Conservation (phyloP, 495 filamentous ascomycete species). For the Daldinia loculata region DNA sequence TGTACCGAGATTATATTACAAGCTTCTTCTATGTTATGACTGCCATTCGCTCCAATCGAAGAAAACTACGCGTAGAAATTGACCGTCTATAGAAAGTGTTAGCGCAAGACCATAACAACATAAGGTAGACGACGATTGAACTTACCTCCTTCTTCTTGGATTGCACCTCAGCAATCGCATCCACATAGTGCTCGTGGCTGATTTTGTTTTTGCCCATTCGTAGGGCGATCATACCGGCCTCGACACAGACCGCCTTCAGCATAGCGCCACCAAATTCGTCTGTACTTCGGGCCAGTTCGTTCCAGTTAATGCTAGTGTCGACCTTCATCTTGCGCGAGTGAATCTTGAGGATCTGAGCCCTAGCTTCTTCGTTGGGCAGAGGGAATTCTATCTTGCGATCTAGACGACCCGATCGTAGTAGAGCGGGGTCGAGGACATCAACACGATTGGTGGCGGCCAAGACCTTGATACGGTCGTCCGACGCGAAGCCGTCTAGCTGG, state of each 20-base stretch:
- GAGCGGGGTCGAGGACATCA: slow-evolving; percentile 94
- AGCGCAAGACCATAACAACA: slow-evolving; percentile 32
- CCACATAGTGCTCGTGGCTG: slow-evolving; percentile 97
- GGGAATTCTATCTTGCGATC: slow-evolving; percentile 99
- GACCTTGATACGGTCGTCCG: slow-evolving; percentile 99
- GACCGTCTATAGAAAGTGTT: slow-evolving; percentile 57
- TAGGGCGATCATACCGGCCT: slow-evolving; percentile 98
- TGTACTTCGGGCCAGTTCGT: slow-evolving; percentile 93
- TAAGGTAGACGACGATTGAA: slow-evolving; percentile 19
- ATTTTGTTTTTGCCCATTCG: slow-evolving; percentile 93
- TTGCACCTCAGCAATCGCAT: slow-evolving; percentile 97
- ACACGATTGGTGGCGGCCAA: slow-evolving; percentile 98
- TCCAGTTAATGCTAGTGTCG: slow-evolving; percentile 93
- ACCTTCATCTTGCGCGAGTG: slow-evolving; percentile 99
- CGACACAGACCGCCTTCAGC: slow-evolving; percentile 97
- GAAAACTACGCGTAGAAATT: slow-evolving; percentile 67
- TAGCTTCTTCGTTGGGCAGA: slow-evolving; percentile 97
- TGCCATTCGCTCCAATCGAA: slow-evolving; percentile 43
- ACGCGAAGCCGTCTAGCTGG: slow-evolving; percentile 97
- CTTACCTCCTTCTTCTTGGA: slow-evolving; percentile 94
- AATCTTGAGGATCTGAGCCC: slow-evolving; percentile 96
- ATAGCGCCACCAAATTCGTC: slow-evolving; percentile 98
- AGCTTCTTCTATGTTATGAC: slow-evolving; percentile 31
- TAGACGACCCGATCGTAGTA: slow-evolving; percentile 91
- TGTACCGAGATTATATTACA: slow-evolving; percentile 38